phyloP scores from a whole-genome alignment of 2,329 filamentous ascomycete genomes.

The Diplodia mutila region DNA sequence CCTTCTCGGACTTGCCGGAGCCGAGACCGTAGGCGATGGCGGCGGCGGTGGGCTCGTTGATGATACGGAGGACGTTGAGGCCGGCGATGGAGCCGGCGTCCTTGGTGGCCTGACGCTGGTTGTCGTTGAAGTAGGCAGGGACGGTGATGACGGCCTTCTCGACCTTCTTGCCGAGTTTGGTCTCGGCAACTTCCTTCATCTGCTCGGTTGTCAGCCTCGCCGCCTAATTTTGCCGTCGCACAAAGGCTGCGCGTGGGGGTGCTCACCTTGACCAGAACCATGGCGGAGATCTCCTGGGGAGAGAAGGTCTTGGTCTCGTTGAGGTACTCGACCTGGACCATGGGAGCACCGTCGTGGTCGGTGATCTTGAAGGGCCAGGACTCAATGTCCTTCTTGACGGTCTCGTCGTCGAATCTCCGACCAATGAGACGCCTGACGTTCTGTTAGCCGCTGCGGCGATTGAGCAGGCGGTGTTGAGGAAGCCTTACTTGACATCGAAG shows the following conservation, averaged over 20 bases:
- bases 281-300: slow-evolving; percentile 97
- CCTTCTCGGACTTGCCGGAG: slow-evolving; percentile 91
- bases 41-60: slow-evolving; percentile 98
- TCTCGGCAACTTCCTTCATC: slow-evolving; percentile 99
- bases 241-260: neutral
- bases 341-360: slow-evolving; percentile 83
- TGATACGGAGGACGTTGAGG: slow-evolving; percentile 98
- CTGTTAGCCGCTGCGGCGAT: slow-evolving; percentile 36
- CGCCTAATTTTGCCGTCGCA: slow-evolving; percentile 10
- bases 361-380: slow-evolving; percentile 99
- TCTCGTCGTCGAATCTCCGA: slow-evolving; percentile 90
- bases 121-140: slow-evolving; percentile 99
- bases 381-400: slow-evolving; percentile 98
- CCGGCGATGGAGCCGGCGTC: slow-evolving; percentile 97
- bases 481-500: slow-evolving; percentile 92
- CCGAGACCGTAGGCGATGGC: slow-evolving; percentile 98
- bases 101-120: slow-evolving; percentile 99
- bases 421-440: slow-evolving; percentile 86
- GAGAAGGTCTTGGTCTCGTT: slow-evolving; percentile 95
- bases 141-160: slow-evolving; percentile 99
- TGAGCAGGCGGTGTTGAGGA: neutral
- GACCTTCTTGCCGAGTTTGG: slow-evolving; percentile 98
- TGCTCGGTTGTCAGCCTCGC: slow-evolving; percentile 46
- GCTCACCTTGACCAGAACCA: slow-evolving; percentile 94
- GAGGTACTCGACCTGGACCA: slow-evolving; percentile 95